Conservation (phyloP, 768 basidiomycete genomes). For the Tulasnella calospora region DNA sequence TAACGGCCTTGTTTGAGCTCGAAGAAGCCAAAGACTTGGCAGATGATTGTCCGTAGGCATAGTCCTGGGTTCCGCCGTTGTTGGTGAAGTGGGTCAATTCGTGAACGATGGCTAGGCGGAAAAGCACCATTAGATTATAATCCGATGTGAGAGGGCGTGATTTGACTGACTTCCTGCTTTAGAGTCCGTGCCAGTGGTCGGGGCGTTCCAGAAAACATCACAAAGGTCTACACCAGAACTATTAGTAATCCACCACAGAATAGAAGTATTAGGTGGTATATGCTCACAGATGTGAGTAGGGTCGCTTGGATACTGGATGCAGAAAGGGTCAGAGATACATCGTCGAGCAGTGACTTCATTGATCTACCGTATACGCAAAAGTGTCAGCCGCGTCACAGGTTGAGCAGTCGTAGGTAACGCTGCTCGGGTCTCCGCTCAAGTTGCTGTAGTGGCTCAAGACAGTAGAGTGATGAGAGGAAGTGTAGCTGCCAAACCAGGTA, state of each 20-base stretch:
- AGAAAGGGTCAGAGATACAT: neutral
- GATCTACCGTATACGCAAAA: slow-evolving; percentile 27
- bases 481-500: slow-evolving; percentile 26
- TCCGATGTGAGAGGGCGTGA: neutral
- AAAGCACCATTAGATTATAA: neutral
- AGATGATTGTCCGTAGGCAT: slow-evolving; percentile 19
- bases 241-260: neutral
- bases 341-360: neutral
- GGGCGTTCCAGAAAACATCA: slow-evolving; percentile 25
- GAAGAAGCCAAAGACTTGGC: slow-evolving; percentile 17
- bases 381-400: slow-evolving; percentile 24
- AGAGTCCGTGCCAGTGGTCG: slow-evolving; percentile 28
- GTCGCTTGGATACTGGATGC: slow-evolving; percentile 2
- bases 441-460: slow-evolving; percentile 2
- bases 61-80: slow-evolving; percentile 24
- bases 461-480: neutral
- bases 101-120: slow-evolving; percentile 25
- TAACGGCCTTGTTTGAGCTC: slow-evolving; percentile 13
- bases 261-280: neutral
- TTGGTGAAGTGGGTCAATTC: slow-evolving; percentile 27
- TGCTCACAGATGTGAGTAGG: slow-evolving; percentile 6
- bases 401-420: slow-evolving; percentile 26
- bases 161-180: slow-evolving; percentile 15
- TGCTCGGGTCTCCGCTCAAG: slow-evolving; percentile 9
- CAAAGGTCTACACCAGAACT: slow-evolving; percentile 4